Conservation (phyloP, 139 green algal species). For the Trebouxia sp. region DNA sequence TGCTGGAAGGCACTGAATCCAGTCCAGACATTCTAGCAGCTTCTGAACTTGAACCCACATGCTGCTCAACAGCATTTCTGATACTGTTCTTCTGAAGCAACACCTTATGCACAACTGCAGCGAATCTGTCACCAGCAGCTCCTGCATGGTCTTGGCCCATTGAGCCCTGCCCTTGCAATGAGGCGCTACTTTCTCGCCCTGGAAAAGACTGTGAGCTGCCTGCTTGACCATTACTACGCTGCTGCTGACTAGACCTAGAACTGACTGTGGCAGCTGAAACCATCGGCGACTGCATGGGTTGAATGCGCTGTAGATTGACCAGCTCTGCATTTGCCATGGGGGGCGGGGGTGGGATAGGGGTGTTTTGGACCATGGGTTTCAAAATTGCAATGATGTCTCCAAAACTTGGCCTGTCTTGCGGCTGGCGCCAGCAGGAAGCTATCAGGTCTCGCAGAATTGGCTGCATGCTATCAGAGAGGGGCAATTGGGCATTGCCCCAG, state of each 20-base stretch:
- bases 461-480: constrained; percentile 67
- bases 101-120: background rate
- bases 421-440: constrained; percentile 62
- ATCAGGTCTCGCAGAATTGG: constrained; percentile 64
- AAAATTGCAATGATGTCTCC: constrained; percentile 39
- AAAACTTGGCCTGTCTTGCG: constrained; percentile 66
- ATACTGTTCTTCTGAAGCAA: background rate
- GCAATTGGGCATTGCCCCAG: constrained; percentile 72
- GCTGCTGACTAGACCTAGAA: background rate
- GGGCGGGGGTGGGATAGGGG: background rate
- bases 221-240: background rate
- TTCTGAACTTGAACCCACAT: background rate
- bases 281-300: constrained; percentile 8
- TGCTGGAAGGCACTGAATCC: background rate
- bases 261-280: background rate
- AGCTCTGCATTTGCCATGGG: constrained; percentile 14
- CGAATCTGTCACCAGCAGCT: constrained; percentile 13
- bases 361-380: constrained; percentile 27
- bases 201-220: background rate
- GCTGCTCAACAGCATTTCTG: constrained; percentile 1
- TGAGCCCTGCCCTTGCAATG: background rate
- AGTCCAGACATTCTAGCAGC: background rate
- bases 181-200: background rate
- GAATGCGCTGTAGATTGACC: constrained; percentile 5
- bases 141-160: background rate